Conservation (phyloP, 805 yeast species). For the Isabelozyma heimii region DNA sequence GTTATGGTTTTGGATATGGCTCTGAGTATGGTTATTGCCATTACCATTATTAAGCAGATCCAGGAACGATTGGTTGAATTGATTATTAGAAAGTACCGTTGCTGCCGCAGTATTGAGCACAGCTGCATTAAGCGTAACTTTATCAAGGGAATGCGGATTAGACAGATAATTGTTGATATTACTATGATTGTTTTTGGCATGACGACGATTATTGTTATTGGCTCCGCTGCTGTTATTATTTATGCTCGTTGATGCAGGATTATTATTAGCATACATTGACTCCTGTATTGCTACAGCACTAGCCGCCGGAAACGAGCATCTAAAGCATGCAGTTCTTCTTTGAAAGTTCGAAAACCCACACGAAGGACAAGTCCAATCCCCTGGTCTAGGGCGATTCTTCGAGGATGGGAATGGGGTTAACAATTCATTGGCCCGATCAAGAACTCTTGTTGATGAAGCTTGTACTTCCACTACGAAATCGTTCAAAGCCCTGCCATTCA, state of each 20-base stretch:
- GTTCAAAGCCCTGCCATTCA: slow-evolving; percentile 75
- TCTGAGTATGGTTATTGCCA: slow-evolving; percentile 6
- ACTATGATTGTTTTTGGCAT: slow-evolving; percentile 2
- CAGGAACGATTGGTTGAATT: slow-evolving; percentile 5
- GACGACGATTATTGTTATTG: slow-evolving; percentile 2
- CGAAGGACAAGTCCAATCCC: slow-evolving; percentile 97
- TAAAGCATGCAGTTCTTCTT: slow-evolving; percentile 88
- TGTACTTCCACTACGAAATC: slow-evolving; percentile 81
- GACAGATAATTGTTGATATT: background rate
- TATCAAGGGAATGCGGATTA: slow-evolving; percentile 3
- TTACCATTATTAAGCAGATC: background rate
- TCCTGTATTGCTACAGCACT: slow-evolving; percentile 70
- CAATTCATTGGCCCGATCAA: slow-evolving; percentile 80
- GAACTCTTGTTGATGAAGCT: slow-evolving; percentile 74
- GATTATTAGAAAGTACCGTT: slow-evolving; percentile 1
- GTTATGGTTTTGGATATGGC: slow-evolving; percentile 10
- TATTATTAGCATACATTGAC: slow-evolving; percentile 29
- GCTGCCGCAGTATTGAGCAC: slow-evolving; percentile 10
- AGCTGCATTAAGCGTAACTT: slow-evolving; percentile 13
- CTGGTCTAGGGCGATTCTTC: slow-evolving; percentile 87
- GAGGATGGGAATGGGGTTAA: slow-evolving; percentile 83
- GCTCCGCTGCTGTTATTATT: slow-evolving; percentile 1
- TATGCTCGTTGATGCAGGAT: slow-evolving; percentile 3
- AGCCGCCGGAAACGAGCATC: slow-evolving; percentile 86
- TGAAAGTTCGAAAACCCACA: slow-evolving; percentile 96